phyloP scores from a whole-genome alignment of 257 asterid genomes.

The Cordia subcordata region DNA sequence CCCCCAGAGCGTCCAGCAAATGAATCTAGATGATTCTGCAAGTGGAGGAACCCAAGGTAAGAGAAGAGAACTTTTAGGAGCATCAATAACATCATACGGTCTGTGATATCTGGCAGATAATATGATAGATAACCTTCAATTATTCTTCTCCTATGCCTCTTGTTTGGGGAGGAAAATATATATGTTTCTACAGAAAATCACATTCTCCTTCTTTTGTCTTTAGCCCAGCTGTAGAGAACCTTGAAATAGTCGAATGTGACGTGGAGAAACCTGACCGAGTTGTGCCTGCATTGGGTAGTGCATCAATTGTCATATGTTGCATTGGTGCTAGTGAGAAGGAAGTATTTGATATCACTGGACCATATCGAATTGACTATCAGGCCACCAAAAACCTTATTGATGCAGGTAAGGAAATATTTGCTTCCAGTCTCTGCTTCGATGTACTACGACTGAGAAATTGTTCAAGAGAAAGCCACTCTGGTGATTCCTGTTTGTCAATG shows the following conservation, averaged over 20 bases:
- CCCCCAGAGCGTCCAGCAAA: slow-evolving; percentile 61
- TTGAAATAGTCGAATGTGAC: slow-evolving; percentile 94
- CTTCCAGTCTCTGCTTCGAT: slow-evolving; percentile 1
- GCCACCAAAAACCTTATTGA: slow-evolving; percentile 88
- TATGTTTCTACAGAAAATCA: slow-evolving; percentile 31
- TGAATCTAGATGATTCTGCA: slow-evolving; percentile 52
- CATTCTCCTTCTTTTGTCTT: slow-evolving; percentile 54
- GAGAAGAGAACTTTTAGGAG: slow-evolving; percentile 28
- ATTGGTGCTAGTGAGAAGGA: slow-evolving; percentile 99
- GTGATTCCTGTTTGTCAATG: too few species aligned
- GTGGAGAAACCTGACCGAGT: slow-evolving; percentile 71
- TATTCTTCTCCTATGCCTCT: background rate
- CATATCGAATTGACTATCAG: slow-evolving; percentile 77
- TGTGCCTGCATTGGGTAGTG: slow-evolving; percentile 60
- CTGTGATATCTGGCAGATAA: slow-evolving; percentile 10
- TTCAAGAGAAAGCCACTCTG: too few species aligned
- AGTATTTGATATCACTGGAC: slow-evolving; percentile 73
- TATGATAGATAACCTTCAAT: slow-evolving; percentile 3
- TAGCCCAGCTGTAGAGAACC: slow-evolving; percentile 99
- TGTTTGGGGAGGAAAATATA: slow-evolving; percentile 11
- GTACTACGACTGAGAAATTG: background rate
- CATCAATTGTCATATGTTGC: slow-evolving; percentile 83
- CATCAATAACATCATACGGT: background rate
- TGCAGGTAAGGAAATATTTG: slow-evolving; percentile 53
- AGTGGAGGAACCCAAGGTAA: slow-evolving; percentile 58